Percentiles rank a stretch among this genome's conserved stretches.
phyloP scores from a whole-genome alignment of 208 protist species.

The Trypanosoma vivax region DNA sequence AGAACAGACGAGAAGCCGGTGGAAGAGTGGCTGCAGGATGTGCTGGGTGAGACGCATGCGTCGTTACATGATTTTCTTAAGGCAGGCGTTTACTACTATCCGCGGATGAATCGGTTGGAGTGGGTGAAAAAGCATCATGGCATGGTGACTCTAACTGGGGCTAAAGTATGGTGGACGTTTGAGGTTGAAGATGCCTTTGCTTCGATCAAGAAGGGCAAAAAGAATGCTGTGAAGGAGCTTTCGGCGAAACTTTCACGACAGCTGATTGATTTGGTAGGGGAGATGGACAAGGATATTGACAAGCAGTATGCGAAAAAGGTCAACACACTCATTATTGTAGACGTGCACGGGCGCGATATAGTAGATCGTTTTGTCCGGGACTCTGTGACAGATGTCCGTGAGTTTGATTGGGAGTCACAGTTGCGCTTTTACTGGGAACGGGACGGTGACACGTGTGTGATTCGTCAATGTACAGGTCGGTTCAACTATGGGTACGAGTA shows the following conservation, averaged over 20 bases:
- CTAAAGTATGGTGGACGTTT: slow-evolving; percentile 99
- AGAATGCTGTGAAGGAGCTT: slow-evolving; percentile 95
- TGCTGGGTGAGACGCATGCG: slow-evolving; percentile 92
- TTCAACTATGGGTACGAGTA: slow-evolving; percentile 99
- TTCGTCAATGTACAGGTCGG: slow-evolving; percentile 95
- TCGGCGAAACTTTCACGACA: slow-evolving; percentile 86
- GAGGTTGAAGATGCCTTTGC: slow-evolving; percentile 96
- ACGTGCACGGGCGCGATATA: slow-evolving; percentile 99
- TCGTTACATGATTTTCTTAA: slow-evolving; percentile 95
- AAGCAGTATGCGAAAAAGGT: slow-evolving; percentile 95
- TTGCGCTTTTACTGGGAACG: slow-evolving; percentile 98
- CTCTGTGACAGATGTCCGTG: slow-evolving; percentile 94
- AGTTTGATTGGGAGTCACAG: slow-evolving; percentile 99
- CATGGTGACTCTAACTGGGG: slow-evolving; percentile 93
- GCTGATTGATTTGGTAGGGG: slow-evolving; percentile 94
- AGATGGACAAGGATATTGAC: slow-evolving; percentile 93
- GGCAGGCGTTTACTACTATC: slow-evolving; percentile 96
- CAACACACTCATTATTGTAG: slow-evolving; percentile 99
- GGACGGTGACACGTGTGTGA: slow-evolving; percentile 90
- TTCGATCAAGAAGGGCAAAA: slow-evolving; percentile 91
- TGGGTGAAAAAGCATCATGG: slow-evolving; percentile 96
- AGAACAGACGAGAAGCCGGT: slow-evolving; percentile 88
- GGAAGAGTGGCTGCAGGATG: slow-evolving; percentile 96
- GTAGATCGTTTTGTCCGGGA: slow-evolving; percentile 98
- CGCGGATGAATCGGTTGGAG: slow-evolving; percentile 86